A percentile compares a stretch with the other conserved stretches of the same genome.
Evolutionary conservation across 768 basidiomycete species (phyloP).

Genomic region (Phanerochaete carnosa): DNA sequence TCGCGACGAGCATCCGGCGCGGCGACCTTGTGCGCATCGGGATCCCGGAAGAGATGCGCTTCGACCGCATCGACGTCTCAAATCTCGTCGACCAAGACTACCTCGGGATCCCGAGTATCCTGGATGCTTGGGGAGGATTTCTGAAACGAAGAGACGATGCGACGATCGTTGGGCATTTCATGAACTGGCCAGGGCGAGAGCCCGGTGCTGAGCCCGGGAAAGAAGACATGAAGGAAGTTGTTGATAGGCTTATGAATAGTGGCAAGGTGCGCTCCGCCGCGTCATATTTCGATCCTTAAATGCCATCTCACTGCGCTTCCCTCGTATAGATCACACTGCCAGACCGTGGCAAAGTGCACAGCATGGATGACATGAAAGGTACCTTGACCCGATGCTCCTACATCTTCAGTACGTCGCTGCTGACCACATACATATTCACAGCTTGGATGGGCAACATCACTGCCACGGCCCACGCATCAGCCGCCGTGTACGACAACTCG

Average conservation of each 20-base stretch:
- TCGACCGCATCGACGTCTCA: constrained; percentile 48
- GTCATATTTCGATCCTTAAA: neutral
- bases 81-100: constrained; percentile 45
- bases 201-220: constrained; percentile 1
- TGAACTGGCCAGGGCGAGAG: constrained; percentile 40
- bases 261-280: constrained; percentile 14
- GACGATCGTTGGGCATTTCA: constrained; percentile 39
- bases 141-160: constrained; percentile 29
- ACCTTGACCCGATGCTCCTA: too few species aligned
- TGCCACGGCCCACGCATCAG: neutral
- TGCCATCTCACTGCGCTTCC: neutral
- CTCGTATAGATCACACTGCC: neutral
- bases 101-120: constrained; percentile 32
- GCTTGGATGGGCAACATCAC: neutral
- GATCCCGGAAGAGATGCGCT: constrained; percentile 25
- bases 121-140: constrained; percentile 36
- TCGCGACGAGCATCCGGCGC: constrained; percentile 29
- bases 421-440: neutral
- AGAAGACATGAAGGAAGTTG: neutral
- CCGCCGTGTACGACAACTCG: constrained; percentile 34
- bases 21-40: neutral
- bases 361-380: too few species aligned
- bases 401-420: neutral
- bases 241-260: constrained; percentile 14
- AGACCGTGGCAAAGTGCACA: neutral